Evolutionary conservation across 2,329 filamentous ascomycete genomes (phyloP).

Genomic region (Xylariaceae sp.): DNA sequence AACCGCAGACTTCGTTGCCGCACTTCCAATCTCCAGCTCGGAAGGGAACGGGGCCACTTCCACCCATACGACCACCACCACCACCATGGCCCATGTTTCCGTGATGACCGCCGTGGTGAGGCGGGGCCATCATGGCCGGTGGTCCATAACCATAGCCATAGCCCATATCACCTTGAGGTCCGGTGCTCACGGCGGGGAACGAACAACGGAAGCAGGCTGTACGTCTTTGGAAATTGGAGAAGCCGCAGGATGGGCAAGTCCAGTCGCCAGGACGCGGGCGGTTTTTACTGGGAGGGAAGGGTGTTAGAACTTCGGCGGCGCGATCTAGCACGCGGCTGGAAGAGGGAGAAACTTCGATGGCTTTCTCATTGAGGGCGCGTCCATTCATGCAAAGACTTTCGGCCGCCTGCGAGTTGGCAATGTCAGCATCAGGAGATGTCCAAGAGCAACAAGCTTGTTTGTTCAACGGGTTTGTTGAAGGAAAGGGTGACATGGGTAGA

Average conservation of each 20-base stretch:
- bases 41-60: slow-evolving; percentile 91
- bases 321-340: slow-evolving; percentile 96
- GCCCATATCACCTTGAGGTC: slow-evolving; percentile 64
- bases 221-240: slow-evolving; percentile 98
- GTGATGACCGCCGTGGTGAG: slow-evolving; percentile 72
- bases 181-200: slow-evolving; percentile 90
- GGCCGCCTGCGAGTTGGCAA: slow-evolving; percentile 69
- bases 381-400: slow-evolving; percentile 99
- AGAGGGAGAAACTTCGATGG: slow-evolving; percentile 97
- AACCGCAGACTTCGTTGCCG: slow-evolving; percentile 94
- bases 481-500: not conserved
- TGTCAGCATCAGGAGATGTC: slow-evolving; percentile 11
- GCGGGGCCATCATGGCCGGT: slow-evolving; percentile 80
- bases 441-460: not conserved
- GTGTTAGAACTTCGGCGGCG: slow-evolving; percentile 92
- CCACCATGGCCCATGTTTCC: slow-evolving; percentile 60
- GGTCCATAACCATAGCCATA: slow-evolving; percentile 68
- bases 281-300: slow-evolving; percentile 98
- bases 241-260: slow-evolving; percentile 98
- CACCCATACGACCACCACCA: slow-evolving; percentile 76
- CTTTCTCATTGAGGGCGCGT: slow-evolving; percentile 96
- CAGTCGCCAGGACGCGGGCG: slow-evolving; percentile 95
- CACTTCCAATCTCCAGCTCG: slow-evolving; percentile 99
- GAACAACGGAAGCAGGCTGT: slow-evolving; percentile 99
- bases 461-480: not conserved